A percentile compares a stretch with the other conserved stretches of the same genome.
Conservation (phyloP, 805 yeast genomes). For the Peterozyma xylosa region DNA sequence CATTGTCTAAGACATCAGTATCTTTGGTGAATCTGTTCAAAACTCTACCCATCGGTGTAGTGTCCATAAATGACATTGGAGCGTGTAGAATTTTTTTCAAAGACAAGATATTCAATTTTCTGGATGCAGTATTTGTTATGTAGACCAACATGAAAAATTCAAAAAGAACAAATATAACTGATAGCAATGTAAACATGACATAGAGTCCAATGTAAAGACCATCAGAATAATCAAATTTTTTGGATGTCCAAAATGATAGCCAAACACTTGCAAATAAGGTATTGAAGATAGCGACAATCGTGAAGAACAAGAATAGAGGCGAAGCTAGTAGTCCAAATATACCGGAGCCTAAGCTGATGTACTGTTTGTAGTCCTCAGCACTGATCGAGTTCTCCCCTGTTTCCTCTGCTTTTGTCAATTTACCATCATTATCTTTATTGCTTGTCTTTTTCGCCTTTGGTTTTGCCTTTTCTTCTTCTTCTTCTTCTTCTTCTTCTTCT, state of each 20-base stretch:
- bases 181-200: conserved; percentile 48
- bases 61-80: conserved; percentile 77
- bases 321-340: conserved; percentile 23
- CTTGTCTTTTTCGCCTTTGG: conserved; percentile 12
- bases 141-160: conserved; percentile 40
- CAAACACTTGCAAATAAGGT: conserved; percentile 58
- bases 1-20: conserved; percentile 77
- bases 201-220: conserved; percentile 68
- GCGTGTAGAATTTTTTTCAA: conserved; percentile 55
- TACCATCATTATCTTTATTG: conserved; percentile 13
- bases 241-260: conserved; percentile 73
- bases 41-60: conserved; percentile 82
- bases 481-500: conserved; percentile 11
- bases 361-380: conserved; percentile 36
- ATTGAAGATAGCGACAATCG: conserved; percentile 35
- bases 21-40: conserved; percentile 83
- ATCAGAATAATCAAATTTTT: conserved; percentile 35
- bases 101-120: conserved; percentile 51
- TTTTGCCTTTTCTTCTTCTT: conserved; percentile 4
- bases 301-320: conserved; percentile 15
- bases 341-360: conserved; percentile 50
- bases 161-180: conserved; percentile 32
- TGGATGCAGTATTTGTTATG: conserved; percentile 45
- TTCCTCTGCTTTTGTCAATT: conserved; percentile 20
- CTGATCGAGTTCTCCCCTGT: conserved; percentile 28